These are phyloP conservation scores for Fusarium sp. DNA, from an alignment of 2,329 filamentous ascomycete genomes.

Conservation along the genomic window DNA sequence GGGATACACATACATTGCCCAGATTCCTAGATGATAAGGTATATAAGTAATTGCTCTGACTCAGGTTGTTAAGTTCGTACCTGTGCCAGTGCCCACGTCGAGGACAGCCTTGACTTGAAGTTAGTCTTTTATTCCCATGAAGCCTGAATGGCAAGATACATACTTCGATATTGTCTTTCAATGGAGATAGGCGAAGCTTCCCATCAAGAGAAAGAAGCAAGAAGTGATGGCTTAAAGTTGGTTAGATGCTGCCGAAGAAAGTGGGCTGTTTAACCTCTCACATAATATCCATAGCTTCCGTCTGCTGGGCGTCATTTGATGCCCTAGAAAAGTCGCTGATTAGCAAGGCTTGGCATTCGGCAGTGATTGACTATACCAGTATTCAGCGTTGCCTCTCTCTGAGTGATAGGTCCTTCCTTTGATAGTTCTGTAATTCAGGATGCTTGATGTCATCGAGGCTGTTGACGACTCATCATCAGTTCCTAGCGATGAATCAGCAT, in stretches of 20 bases:
- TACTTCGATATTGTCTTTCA: slow-evolving; percentile 4
- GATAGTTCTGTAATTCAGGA: slow-evolving; percentile 7
- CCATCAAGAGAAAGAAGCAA: slow-evolving; percentile 2
- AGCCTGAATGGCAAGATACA: background rate
- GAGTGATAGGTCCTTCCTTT: slow-evolving; percentile 6
- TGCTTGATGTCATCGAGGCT: slow-evolving; percentile 6
- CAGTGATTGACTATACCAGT: background rate
- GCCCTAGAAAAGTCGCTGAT: background rate
- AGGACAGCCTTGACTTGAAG: background rate
- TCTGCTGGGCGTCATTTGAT: slow-evolving; percentile 16
- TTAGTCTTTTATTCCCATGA: background rate
- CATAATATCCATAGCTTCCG: slow-evolving; percentile 22
- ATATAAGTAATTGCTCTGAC: background rate
- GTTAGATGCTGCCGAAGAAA: too few relatives aligned
- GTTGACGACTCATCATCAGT: slow-evolving; percentile 6
- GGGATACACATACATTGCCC: slow-evolving; percentile 11
- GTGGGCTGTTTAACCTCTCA: background rate
- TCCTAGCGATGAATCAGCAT: slow-evolving; percentile 5
- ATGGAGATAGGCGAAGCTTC: slow-evolving; percentile 2
- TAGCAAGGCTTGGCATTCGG: background rate
- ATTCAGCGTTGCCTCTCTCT: slow-evolving; percentile 9
- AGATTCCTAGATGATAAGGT: background rate
- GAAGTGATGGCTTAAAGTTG: slow-evolving; percentile 10
- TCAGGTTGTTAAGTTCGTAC: background rate
- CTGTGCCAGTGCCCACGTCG: slow-evolving; percentile 18